Evolutionary conservation across 2,329 filamentous ascomycete species (phyloP), one percentile per base, ranked within the genome.

Genomic region (Phaeophleospora eucalypticola): DNA sequence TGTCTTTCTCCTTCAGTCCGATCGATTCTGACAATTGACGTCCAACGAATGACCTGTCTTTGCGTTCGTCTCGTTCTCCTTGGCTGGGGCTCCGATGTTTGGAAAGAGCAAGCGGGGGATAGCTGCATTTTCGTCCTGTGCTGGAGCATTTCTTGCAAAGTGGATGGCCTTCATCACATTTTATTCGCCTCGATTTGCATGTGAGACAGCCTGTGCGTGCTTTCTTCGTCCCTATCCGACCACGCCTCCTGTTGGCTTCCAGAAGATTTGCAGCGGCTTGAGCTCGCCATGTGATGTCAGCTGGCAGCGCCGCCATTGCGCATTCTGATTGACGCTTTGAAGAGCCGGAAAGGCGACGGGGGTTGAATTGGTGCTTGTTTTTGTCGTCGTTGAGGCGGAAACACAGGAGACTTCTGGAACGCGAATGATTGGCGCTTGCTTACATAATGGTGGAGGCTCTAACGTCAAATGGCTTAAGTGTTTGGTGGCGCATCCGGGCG

Each of bases 121-220:
- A n/a, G n/a, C n/a, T n/a, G n/a, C n/a, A n/a, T n/a, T n/a, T n/a
- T 43, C 77, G 71, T 4, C 77, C 75, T 2, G 76, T 78, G 45
- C 71, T 75, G 27, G 68, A 68, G 54, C 78, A 81, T 43, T 74
- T 72, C 15, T 69, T 56, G 52, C 78, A 81, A 27, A 62, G 64
- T 1, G 77, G n/a, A n/a, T n/a, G n/a, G n/a, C 59, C 62, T 61
- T 80, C 76, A 52, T 78, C 76, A 55, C 77, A 81, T 58, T 80
- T 80, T 43, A 80, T 71, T 38, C 74, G 74, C 41, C 77, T 71
- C 14, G 73, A 68, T 59, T 52, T 54, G 44, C 56, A 58, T 8
- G 53, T 57, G 1, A 38, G 17, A 36, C 56, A 58, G 10, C 56
- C 56, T 4, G 17, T 35, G 29, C 53, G 40, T 6, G 49, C 46